These are phyloP conservation scores for Mortierella sp. DNA, from an alignment of 371 early-diverging fungal species.

Conservation along the genomic window DNA sequence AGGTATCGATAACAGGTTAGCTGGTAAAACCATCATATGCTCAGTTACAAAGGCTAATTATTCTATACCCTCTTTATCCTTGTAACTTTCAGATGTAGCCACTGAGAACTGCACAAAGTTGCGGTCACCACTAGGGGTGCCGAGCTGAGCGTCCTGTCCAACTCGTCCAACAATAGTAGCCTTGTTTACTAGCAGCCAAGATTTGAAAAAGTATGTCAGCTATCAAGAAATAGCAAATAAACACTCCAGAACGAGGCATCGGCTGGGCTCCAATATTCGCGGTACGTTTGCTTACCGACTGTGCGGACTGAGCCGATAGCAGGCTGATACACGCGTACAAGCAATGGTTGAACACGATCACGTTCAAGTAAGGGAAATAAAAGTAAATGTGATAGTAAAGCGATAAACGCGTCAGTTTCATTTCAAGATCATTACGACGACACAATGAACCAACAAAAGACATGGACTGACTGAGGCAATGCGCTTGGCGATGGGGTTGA, in stretches of 20 bases:
- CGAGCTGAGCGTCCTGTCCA: conserved; percentile 63
- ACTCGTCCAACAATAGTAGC: conserved; percentile 67
- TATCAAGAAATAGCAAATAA: no score
- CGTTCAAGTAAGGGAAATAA: neutral
- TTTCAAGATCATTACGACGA: neutral
- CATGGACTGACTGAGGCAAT: conserved; percentile 31
- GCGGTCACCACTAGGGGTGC: conserved; percentile 44
- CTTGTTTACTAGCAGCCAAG: conserved; percentile 61
- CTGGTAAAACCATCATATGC: no score
- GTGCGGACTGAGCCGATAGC: conserved; percentile 41
- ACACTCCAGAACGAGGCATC: no score
- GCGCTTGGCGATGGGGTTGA: conserved; percentile 39
- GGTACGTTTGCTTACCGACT: conserved; percentile 17
- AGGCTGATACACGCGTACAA: conserved; percentile 20
- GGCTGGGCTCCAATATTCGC: neutral
- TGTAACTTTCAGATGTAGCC: conserved; percentile 67
- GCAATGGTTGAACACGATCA: neutral
- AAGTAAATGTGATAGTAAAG: no score
- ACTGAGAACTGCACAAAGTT: conserved; percentile 69
- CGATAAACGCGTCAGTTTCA: neutral
- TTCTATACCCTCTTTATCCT: conserved; percentile 66
- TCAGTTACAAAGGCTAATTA: neutral
- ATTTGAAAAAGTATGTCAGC: neutral
- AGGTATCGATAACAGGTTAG: neutral
- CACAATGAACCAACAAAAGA: neutral